phyloP scores from a whole-genome alignment of 257 asterid genomes.

The Solanum pimpinellifolium region DNA sequence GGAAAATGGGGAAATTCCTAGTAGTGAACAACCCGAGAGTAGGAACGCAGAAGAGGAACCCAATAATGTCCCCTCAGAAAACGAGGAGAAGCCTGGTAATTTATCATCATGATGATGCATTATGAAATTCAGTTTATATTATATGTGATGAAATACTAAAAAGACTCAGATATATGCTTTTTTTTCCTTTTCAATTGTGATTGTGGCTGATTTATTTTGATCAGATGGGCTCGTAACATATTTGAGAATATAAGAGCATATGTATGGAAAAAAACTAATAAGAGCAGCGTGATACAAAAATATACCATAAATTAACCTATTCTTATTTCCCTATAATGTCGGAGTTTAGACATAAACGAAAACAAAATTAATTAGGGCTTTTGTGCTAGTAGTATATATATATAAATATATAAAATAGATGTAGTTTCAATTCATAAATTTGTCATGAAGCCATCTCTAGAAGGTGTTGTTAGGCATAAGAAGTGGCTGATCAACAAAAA shows the following conservation, averaged over 20 bases:
- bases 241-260: not conserved
- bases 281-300: not conserved
- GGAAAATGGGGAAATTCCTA: slow-evolving; percentile 41
- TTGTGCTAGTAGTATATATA: not conserved
- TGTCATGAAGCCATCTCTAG: not conserved
- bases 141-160: not conserved
- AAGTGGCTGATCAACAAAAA: not conserved
- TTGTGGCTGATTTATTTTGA: not conserved
- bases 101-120: not conserved
- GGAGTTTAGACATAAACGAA: not conserved
- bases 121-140: not conserved
- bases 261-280: not conserved
- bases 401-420: no score
- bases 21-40: slow-evolving; percentile 30
- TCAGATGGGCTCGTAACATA: not conserved
- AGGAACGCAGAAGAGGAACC: slow-evolving; percentile 25
- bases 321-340: not conserved
- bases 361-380: not conserved
- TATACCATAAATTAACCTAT: not conserved
- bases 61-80: slow-evolving; percentile 7
- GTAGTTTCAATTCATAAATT: not conserved
- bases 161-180: not conserved
- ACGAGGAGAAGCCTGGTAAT: slow-evolving; percentile 20
- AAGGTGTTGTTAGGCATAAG: not conserved
- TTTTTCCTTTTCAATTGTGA: not conserved